A percentile compares a stretch with the other conserved stretches of the same genome.
These are phyloP conservation scores for Diospyros kaki DNA, from an alignment of 148 eudicot genomes.

Conservation along the genomic window DNA sequence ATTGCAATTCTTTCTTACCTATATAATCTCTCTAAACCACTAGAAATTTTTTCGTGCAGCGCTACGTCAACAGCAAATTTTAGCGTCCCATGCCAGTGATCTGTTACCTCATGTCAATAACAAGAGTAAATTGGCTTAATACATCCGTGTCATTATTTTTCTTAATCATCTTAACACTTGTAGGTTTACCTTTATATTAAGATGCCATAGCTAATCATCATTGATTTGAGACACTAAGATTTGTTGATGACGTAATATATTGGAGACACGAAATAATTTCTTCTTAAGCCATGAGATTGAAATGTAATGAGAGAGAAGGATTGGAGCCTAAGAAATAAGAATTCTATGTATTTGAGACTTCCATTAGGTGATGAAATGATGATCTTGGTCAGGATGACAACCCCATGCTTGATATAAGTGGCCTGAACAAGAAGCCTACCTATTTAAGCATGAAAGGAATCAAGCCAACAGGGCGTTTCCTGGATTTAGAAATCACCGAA, in stretches of 20 bases:
- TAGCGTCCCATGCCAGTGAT: no score
- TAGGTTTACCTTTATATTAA: neutral
- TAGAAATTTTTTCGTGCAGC: no score
- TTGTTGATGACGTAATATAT: no score
- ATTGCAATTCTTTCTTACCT: no score
- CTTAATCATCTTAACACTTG: neutral
- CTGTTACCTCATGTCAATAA: no score
- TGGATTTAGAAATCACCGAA: neutral
- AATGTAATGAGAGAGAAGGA: no score
- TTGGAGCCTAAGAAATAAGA: no score
- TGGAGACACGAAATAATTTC: no score
- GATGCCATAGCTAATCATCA: neutral
- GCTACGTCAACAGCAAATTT: no score
- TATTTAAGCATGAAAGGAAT: neutral
- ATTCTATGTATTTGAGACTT: neutral
- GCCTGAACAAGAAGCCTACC: slow-evolving; percentile 1
- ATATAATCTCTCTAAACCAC: no score
- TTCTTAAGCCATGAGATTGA: no score
- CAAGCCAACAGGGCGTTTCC: neutral
- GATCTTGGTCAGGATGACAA: slow-evolving; percentile 10
- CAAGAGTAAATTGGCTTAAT: no score
- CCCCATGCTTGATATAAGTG: slow-evolving; percentile 1
- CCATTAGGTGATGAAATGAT: neutral
- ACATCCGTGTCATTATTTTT: neutral
- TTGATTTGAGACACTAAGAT: neutral